Evolutionary conservation across 2,329 filamentous ascomycete species (phyloP).

Genomic region (Didymosphaeria variabile): DNA sequence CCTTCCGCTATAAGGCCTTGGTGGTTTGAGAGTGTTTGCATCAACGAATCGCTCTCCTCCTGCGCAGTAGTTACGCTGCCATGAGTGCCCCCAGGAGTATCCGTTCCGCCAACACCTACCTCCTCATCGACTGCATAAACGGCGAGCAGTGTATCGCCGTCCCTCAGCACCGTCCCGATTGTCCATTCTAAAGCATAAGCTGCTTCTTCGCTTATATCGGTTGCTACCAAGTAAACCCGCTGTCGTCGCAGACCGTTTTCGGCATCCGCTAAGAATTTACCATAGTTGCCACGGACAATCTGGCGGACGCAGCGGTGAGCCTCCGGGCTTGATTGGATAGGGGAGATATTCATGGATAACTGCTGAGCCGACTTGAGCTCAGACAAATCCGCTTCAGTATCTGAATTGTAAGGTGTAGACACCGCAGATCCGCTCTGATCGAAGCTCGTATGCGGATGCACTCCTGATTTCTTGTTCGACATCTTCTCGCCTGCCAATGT

Average conservation of each 20-base stretch:
- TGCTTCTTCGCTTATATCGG: conserved; percentile 92
- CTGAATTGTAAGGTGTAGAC: conserved; percentile 76
- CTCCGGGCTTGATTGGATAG: conserved; percentile 77
- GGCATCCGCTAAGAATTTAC: conserved; percentile 76
- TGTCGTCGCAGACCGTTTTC: conserved; percentile 80
- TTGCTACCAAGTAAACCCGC: conserved; percentile 94
- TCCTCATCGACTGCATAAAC: conserved; percentile 96
- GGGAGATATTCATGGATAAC: conserved; percentile 80
- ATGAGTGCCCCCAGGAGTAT: conserved; percentile 53
- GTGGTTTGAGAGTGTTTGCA: conserved; percentile 68
- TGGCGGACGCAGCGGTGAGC: conserved; percentile 86
- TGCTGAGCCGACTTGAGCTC: conserved; percentile 91
- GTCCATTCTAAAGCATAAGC: conserved; percentile 97
- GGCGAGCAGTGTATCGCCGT: conserved; percentile 91
- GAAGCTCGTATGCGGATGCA: conserved; percentile 87
- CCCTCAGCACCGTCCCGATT: conserved; percentile 90
- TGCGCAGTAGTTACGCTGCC: conserved; percentile 71
- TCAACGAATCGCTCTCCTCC: conserved; percentile 76
- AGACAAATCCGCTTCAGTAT: conserved; percentile 83
- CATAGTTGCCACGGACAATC: conserved; percentile 88
- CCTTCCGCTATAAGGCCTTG: conserved; percentile 44
- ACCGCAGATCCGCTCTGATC: conserved; percentile 71
- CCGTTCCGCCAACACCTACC: conserved; percentile 59
- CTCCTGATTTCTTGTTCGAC: conserved; percentile 61
- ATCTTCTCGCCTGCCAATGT: conserved; percentile 67